phyloP scores from a whole-genome alignment of 805 yeast species.

The Candida glaebosa region DNA sequence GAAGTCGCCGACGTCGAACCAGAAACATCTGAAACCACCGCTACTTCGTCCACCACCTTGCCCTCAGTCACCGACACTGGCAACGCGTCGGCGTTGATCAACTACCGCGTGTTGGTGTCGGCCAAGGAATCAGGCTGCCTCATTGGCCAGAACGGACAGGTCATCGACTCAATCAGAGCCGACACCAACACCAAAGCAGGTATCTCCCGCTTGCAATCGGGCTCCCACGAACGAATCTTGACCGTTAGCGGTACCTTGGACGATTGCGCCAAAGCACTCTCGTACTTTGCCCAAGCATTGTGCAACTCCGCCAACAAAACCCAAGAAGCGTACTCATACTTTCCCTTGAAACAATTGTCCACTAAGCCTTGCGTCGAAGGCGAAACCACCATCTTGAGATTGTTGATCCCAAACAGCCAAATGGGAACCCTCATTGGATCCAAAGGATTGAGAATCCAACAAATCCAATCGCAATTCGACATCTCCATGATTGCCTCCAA shows the following conservation, averaged over 20 bases:
- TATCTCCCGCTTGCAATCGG: slow-evolving; percentile 74
- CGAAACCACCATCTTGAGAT: slow-evolving; percentile 54
- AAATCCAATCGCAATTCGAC: slow-evolving; percentile 62
- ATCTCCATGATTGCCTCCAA: slow-evolving; percentile 87
- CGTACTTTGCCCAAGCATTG: slow-evolving; percentile 65
- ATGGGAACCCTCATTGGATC: slow-evolving; percentile 88
- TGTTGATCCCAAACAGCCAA: slow-evolving; percentile 78
- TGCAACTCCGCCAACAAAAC: slow-evolving; percentile 38
- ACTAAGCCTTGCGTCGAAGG: slow-evolving; percentile 50
- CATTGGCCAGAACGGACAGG: slow-evolving; percentile 80
- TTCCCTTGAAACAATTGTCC: slow-evolving; percentile 59
- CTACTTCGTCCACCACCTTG: slow-evolving; percentile 14
- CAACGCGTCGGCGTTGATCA: slow-evolving; percentile 31
- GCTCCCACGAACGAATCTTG: slow-evolving; percentile 78
- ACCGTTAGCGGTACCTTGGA: slow-evolving; percentile 74
- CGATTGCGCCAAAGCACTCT: slow-evolving; percentile 65
- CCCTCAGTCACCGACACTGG: slow-evolving; percentile 26
- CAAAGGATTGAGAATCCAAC: slow-evolving; percentile 75
- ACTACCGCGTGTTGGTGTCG: slow-evolving; percentile 61
- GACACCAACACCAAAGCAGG: slow-evolving; percentile 81
- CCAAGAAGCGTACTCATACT: slow-evolving; percentile 44
- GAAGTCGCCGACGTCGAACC: slow-evolving; percentile 1
- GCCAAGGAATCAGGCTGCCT: slow-evolving; percentile 87
- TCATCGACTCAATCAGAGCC: slow-evolving; percentile 72
- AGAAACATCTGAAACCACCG: slow-evolving; percentile 4